Base-by-base conservation (phyloP, 805 yeast species). In the Metschnikowia amazonensis region DNA sequence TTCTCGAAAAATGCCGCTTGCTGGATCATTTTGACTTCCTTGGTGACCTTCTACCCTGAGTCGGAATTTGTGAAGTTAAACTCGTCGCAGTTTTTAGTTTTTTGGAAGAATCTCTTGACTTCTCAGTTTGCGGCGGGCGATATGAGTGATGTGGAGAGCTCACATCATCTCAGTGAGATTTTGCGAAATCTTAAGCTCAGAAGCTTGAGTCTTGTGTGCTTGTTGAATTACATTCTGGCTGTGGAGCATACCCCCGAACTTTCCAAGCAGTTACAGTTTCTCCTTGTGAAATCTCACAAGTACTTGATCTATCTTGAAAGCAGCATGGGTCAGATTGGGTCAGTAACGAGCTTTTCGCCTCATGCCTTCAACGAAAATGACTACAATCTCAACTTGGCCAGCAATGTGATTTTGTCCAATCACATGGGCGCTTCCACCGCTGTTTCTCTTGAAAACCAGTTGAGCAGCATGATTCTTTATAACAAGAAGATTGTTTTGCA, bases 61-160 rank as follows among this genome's bases (percentile, higher is more conserved):
- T 67, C 73, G 0, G 76, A 71, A 48, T 69, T 67, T 50, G 74
- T 72, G 14, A 63, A 62, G 45, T 61, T 72, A 50, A 71, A 71
- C 49, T 67, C 75, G 0, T 70, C 76, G 1, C 76, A 71, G 49
- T 64, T 70, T 43, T 56, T 71, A 30, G 69, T 72, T 5, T 71
- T 70, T 37, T 72, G 76, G 76, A 72, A 72, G 47, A 63, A 68
- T 49, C 59, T 72, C 16, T 62, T 72, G 45, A 71, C 76, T 2
- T 69, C 75, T 1, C 76, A 71, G 42, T 69, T 59, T 37, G 62
- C 67, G 10, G 58, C 66, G 29, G 35, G 43, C 9, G 53, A 44
- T 11, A 34, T 58, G 33, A 49, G 52, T 7, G 48, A 58, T 5
- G 52, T 49, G 13, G 42, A 56, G 5, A 47, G 43, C 17, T 48